Conservation (phyloP, 441 rosid species). For the Brassica balearica region DNA sequence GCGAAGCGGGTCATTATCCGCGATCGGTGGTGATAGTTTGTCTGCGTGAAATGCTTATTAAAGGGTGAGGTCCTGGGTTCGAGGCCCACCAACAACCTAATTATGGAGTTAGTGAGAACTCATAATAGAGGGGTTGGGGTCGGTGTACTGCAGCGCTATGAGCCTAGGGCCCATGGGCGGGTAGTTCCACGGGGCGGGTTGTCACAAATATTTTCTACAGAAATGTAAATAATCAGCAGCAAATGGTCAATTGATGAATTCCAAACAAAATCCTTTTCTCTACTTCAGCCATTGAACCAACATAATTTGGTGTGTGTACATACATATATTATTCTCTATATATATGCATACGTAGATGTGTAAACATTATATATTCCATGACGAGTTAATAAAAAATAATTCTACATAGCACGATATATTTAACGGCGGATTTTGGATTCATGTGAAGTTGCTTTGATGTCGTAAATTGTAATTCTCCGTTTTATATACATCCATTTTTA, state of each 20-base stretch:
- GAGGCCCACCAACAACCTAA: too few relatives aligned
- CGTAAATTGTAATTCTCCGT: conserved; percentile 24
- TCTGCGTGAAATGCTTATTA: too few relatives aligned
- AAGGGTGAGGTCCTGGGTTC: too few relatives aligned
- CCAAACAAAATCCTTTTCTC: not conserved
- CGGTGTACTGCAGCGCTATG: too few relatives aligned
- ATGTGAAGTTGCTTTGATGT: conserved; percentile 49
- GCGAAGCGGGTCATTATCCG: too few relatives aligned
- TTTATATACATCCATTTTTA: not conserved
- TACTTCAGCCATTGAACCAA: not conserved
- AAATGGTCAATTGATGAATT: not conserved
- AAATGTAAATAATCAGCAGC: not conserved
- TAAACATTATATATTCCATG: not conserved
- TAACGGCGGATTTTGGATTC: conserved; percentile 37
- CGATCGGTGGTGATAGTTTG: too few relatives aligned
- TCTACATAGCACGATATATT: not conserved
- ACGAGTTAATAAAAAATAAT: not conserved
- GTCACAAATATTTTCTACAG: not conserved
- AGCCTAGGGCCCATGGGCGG: too few relatives aligned
- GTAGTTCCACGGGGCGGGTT: too few relatives aligned
- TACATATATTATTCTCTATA: not conserved
- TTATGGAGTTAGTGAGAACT: too few relatives aligned
- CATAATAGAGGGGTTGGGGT: too few relatives aligned
- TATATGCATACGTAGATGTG: not conserved
- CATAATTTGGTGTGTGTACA: not conserved